Conservation (phyloP, 257 asterid species). For the Solanum virginianum region DNA sequence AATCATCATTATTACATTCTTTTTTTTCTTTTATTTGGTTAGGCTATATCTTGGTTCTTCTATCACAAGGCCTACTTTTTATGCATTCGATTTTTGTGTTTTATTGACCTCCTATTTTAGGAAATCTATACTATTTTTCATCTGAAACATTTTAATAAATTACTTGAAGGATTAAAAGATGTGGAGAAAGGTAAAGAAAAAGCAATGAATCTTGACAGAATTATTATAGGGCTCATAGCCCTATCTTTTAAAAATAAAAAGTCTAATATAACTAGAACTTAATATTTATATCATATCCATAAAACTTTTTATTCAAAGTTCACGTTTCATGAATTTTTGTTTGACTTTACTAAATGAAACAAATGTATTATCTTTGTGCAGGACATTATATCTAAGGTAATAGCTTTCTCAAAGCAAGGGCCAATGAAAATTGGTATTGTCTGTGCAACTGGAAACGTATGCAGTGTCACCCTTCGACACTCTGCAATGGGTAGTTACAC, state of each 20-base stretch:
- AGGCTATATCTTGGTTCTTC: too few species aligned
- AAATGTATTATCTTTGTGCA: slow-evolving; percentile 9
- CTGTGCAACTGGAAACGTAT: slow-evolving; percentile 70
- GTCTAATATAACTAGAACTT: neutral
- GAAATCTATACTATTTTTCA: neutral
- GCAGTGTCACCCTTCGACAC: slow-evolving; percentile 72
- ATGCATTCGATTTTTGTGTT: too few species aligned
- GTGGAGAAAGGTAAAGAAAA: neutral
- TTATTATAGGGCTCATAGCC: neutral
- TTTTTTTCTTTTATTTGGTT: too few species aligned
- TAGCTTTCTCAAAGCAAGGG: slow-evolving; percentile 51
- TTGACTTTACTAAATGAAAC: neutral
- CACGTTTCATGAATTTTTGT: neutral
- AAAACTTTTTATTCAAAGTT: neutral
- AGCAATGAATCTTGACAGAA: neutral
- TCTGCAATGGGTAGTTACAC: slow-evolving; percentile 65
- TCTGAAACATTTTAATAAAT: too few species aligned
- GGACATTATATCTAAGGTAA: slow-evolving; percentile 40
- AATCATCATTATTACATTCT: too few species aligned
- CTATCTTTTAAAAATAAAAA: neutral
- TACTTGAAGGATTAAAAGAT: neutral
- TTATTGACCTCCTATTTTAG: neutral
- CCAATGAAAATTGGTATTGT: slow-evolving; percentile 72
- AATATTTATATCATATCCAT: neutral
- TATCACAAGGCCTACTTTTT: too few species aligned